These are phyloP conservation scores for Xerocomellus amylosporus DNA, from an alignment of 768 basidiomycete genomes.

Conservation along the genomic window DNA sequence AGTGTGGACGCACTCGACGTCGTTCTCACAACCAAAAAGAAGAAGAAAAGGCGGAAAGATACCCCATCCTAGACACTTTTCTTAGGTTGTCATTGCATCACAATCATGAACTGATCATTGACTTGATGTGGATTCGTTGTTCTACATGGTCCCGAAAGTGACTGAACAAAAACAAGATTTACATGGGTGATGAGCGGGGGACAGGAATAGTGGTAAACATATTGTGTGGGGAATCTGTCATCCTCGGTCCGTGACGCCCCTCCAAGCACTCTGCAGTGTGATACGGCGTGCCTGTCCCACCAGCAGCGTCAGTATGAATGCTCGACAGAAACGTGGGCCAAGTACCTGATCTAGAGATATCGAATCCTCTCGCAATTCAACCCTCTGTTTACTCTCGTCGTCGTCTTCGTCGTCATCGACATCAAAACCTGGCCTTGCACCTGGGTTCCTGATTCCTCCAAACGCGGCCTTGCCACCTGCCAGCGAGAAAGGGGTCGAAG, in stretches of 20 bases:
- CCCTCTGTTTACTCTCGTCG: constrained; percentile 61
- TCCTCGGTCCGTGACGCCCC: constrained; percentile 49
- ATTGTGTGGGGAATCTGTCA: constrained; percentile 30
- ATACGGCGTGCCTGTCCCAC: constrained; percentile 68
- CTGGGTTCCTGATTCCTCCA: constrained; percentile 61
- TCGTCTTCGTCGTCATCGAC: constrained; percentile 79
- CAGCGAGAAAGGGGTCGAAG: constrained; percentile 74
- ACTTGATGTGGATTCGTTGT: constrained; percentile 17
- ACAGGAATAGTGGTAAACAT: constrained; percentile 1
- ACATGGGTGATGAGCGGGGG: constrained; percentile 4
- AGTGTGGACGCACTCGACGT: neutral
- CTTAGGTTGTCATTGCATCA: neutral
- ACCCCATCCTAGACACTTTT: constrained; percentile 8
- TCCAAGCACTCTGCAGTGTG: constrained; percentile 89
- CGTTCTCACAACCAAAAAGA: constrained; percentile 15
- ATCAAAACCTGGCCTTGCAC: constrained; percentile 39
- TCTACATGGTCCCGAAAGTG: constrained; percentile 27
- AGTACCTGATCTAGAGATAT: constrained; percentile 92
- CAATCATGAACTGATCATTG: constrained; percentile 6
- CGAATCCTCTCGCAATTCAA: constrained; percentile 76
- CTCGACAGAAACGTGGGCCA: neutral
- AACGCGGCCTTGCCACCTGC: constrained; percentile 83
- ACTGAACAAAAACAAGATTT: constrained; percentile 12
- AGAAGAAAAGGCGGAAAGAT: constrained; percentile 24
- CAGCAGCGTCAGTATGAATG: constrained; percentile 5